These are phyloP conservation scores for Botrytis hyacinthi DNA, from an alignment of 2,329 filamentous ascomycete species.

Conservation along the genomic window DNA sequence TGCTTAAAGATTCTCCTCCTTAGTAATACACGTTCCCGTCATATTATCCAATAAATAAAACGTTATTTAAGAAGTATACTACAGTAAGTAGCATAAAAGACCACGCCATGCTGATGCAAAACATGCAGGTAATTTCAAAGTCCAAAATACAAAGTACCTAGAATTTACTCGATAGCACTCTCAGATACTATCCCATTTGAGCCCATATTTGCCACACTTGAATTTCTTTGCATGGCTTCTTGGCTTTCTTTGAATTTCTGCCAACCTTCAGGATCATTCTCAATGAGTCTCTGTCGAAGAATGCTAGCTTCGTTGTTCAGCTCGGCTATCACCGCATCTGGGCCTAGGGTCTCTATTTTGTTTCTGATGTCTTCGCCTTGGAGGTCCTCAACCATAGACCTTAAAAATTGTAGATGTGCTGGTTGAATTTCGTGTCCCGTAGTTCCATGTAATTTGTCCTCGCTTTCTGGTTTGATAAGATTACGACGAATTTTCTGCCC, in stretches of 20 bases:
- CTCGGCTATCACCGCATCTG: constrained; percentile 61
- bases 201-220: constrained; percentile 24
- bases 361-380: constrained; percentile 56
- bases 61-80: constrained; percentile 3
- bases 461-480: constrained; percentile 48
- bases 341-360: constrained; percentile 48
- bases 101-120: not conserved
- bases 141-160: not conserved
- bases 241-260: constrained; percentile 60
- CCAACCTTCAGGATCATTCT: constrained; percentile 66
- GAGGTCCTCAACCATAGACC: constrained; percentile 62
- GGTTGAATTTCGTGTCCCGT: constrained; percentile 42
- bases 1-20: not conserved
- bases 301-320: constrained; percentile 46
- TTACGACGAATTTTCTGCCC: constrained; percentile 65
- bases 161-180: constrained; percentile 30
- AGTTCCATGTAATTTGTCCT: constrained; percentile 39
- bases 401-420: constrained; percentile 47
- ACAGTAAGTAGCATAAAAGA: not conserved
- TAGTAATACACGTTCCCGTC: constrained; percentile 6
- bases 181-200: constrained; percentile 30
- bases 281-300: constrained; percentile 50
- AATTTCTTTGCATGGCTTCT: constrained; percentile 40
- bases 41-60: constrained; percentile 9
- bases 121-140: not conserved